Evolutionary conservation across 1,284 basidiomycete genomes (phyloP).

Genomic region (Sparassis latifolia): DNA sequence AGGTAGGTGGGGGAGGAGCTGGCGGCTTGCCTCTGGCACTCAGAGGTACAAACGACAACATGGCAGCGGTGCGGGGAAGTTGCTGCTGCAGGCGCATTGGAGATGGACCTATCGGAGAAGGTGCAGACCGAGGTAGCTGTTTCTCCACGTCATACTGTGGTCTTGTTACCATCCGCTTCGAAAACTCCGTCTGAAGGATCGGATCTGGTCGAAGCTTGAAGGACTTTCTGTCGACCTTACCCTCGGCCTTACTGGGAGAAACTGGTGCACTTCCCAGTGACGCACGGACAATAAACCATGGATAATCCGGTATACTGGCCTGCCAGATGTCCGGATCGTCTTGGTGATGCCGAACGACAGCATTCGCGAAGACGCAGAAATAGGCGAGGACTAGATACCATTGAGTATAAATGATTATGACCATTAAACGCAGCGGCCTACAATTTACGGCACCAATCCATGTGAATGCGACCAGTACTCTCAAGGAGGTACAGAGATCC

Average conservation of each 20-base stretch:
- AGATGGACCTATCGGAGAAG: neutral
- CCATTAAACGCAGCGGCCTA: conserved; percentile 28
- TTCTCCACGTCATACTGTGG: neutral
- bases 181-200: conserved; percentile 10
- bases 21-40: neutral
- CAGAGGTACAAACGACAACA: neutral
- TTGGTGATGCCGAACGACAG: conserved; percentile 28
- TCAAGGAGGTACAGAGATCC: conserved; percentile 48
- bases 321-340: conserved; percentile 48
- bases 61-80: no score
- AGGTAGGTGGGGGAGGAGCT: neutral
- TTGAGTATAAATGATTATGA: neutral
- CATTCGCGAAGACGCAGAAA: conserved; percentile 31
- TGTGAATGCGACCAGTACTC: conserved; percentile 52
- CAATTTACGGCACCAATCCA: conserved; percentile 54
- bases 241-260: conserved; percentile 16
- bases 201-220: conserved; percentile 11
- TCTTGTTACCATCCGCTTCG: conserved; percentile 11
- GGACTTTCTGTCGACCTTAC: conserved; percentile 16
- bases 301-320: conserved; percentile 42
- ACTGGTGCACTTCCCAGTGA: conserved; percentile 18
- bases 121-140: neutral
- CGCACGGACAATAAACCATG: conserved; percentile 21
- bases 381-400: conserved; percentile 36
- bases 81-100: no score